Conservation (phyloP, 768 basidiomycete species). For the Rhizopogon vesiculosus region DNA sequence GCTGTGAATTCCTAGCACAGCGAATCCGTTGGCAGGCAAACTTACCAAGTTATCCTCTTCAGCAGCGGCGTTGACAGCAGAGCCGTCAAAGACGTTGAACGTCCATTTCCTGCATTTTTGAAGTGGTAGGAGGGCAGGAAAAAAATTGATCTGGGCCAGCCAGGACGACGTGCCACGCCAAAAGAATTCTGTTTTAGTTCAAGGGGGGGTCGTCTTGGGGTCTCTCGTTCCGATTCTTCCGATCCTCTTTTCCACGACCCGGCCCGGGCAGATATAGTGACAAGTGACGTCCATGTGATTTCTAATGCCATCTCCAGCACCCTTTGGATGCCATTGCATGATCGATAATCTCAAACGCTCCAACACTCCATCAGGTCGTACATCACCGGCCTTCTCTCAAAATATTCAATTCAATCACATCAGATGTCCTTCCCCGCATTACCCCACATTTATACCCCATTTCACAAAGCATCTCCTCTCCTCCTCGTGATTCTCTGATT, state of each 20-base stretch:
- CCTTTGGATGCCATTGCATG: no score
- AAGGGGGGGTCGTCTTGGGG: neutral
- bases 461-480: no score
- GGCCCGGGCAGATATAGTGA: no score
- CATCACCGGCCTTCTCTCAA: neutral
- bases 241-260: neutral
- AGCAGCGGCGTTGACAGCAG: neutral
- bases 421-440: constrained; percentile 6
- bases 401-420: neutral
- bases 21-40: neutral
- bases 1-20: neutral
- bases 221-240: neutral
- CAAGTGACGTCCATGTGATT: no score
- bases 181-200: neutral
- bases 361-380: no score
- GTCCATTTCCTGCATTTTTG: neutral
- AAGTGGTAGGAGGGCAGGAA: neutral
- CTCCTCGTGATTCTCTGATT: neutral
- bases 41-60: no score
- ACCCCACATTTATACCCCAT: constrained; percentile 2
- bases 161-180: neutral
- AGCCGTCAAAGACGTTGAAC: neutral
- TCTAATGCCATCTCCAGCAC: no score
- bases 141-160: neutral
- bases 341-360: no score